These are phyloP conservation scores for Pinguiococcus pyrenoidosus DNA, from an alignment of 108 stramenopile species.

Conservation along the genomic window DNA sequence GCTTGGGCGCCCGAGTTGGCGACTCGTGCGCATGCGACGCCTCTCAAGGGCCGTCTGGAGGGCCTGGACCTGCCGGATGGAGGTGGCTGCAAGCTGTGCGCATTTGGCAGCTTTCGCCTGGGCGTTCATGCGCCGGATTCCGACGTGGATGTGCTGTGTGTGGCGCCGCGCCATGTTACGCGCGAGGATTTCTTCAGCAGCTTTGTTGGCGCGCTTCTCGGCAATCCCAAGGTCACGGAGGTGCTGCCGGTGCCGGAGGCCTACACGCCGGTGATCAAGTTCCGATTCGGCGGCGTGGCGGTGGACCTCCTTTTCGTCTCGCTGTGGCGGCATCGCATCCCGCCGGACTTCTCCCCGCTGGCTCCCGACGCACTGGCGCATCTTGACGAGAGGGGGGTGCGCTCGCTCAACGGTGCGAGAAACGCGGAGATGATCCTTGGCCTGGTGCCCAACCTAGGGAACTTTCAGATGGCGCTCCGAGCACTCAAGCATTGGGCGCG, in stretches of 20 bases:
- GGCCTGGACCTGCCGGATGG: no score
- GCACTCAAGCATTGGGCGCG: conserved; percentile 78
- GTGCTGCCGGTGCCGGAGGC: conserved; percentile 71
- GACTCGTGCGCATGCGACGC: no score
- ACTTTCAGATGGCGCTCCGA: conserved; percentile 55
- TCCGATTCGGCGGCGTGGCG: conserved; percentile 83
- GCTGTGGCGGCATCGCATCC: no score
- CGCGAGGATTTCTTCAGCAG: conserved; percentile 77
- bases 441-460: conserved; percentile 33
- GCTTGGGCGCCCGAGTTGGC: no score
- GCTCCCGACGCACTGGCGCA: conserved; percentile 50
- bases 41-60: no score
- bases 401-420: conserved; percentile 78
- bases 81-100: no score
- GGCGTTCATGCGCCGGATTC: conserved; percentile 88
- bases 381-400: conserved; percentile 63
- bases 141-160: conserved; percentile 70
- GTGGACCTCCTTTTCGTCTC: conserved; percentile 90
- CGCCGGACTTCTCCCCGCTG: no score
- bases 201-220: conserved; percentile 57
- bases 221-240: conserved; percentile 68
- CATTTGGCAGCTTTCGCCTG: neutral
- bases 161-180: conserved; percentile 68
- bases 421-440: conserved; percentile 76
- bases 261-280: conserved; percentile 85